phyloP scores from a whole-genome alignment of 352 stramenopile species.

The Pseudoperonospora humuli region DNA sequence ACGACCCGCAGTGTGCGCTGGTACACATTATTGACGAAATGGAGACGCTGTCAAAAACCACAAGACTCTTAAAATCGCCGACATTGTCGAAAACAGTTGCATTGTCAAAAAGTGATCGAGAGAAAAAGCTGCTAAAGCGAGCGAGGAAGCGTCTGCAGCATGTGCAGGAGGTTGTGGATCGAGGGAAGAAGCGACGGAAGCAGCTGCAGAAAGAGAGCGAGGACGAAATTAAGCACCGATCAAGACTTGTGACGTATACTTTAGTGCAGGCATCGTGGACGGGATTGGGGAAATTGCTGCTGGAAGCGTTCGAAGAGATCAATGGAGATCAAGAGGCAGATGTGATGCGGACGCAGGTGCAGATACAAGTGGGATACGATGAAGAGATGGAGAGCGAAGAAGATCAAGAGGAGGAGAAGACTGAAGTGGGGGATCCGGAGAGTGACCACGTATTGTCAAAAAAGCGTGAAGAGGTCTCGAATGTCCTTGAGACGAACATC shows the following conservation, averaged over 20 bases:
- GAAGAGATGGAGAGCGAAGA: not conserved
- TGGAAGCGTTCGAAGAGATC: slow-evolving; percentile 57
- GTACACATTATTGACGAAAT: slow-evolving; percentile 22
- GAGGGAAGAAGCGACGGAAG: slow-evolving; percentile 27
- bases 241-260: slow-evolving; percentile 23
- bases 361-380: slow-evolving; percentile 22
- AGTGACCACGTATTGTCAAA: not conserved
- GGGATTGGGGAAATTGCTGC: slow-evolving; percentile 44
- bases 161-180: slow-evolving; percentile 11
- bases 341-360: slow-evolving; percentile 14
- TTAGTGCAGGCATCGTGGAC: slow-evolving; percentile 42
- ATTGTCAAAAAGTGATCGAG: not conserved
- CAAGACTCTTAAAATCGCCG: not conserved
- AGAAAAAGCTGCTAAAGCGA: slow-evolving; percentile 6
- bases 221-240: slow-evolving; percentile 1
- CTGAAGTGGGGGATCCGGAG: slow-evolving; percentile 1
- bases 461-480: not conserved
- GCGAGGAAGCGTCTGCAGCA: slow-evolving; percentile 19
- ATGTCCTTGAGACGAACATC: slow-evolving; percentile 9
- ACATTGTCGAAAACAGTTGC: not conserved
- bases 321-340: slow-evolving; percentile 19
- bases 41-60: not conserved
- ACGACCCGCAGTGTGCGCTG: slow-evolving; percentile 37
- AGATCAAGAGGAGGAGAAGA: not conserved
- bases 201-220: slow-evolving; percentile 13